phyloP scores from a whole-genome alignment of 768 basidiomycete genomes.

The Leccinum broughii region DNA sequence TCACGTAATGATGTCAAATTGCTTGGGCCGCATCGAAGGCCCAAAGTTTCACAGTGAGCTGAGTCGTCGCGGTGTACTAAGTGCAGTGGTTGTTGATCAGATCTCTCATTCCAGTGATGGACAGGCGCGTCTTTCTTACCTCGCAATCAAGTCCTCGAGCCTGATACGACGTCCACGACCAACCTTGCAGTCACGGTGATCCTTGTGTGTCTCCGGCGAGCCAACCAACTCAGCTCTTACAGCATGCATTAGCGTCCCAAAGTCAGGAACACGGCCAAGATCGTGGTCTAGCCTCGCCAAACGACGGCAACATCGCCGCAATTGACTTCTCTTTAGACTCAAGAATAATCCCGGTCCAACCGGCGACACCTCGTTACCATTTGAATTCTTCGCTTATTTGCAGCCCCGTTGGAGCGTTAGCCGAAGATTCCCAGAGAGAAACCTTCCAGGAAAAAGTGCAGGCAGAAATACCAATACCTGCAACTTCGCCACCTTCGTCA shows the following conservation, averaged over 20 bases:
- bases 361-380: slow-evolving; percentile 49
- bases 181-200: slow-evolving; percentile 36
- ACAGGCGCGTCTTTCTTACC: slow-evolving; percentile 38
- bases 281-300: slow-evolving; percentile 16
- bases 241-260: slow-evolving; percentile 41
- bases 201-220: slow-evolving; percentile 36
- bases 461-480: slow-evolving; percentile 5
- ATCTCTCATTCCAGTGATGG: slow-evolving; percentile 31
- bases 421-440: slow-evolving; percentile 56
- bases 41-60: slow-evolving; percentile 8
- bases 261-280: slow-evolving; percentile 15
- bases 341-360: slow-evolving; percentile 35
- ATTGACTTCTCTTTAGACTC: slow-evolving; percentile 45
- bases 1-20: not conserved
- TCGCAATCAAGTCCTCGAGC: slow-evolving; percentile 6
- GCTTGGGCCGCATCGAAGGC: not conserved
- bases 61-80: slow-evolving; percentile 2
- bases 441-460: slow-evolving; percentile 32
- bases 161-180: slow-evolving; percentile 14
- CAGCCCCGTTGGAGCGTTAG: slow-evolving; percentile 22
- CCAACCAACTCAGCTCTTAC: slow-evolving; percentile 44
- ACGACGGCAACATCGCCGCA: slow-evolving; percentile 23
- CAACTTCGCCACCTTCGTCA: slow-evolving; percentile 28
- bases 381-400: slow-evolving; percentile 31
- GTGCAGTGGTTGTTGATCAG: not conserved